These are phyloP conservation scores for Starmerella potacharoeniae DNA, from an alignment of 805 yeast genomes.

Conservation along the genomic window DNA sequence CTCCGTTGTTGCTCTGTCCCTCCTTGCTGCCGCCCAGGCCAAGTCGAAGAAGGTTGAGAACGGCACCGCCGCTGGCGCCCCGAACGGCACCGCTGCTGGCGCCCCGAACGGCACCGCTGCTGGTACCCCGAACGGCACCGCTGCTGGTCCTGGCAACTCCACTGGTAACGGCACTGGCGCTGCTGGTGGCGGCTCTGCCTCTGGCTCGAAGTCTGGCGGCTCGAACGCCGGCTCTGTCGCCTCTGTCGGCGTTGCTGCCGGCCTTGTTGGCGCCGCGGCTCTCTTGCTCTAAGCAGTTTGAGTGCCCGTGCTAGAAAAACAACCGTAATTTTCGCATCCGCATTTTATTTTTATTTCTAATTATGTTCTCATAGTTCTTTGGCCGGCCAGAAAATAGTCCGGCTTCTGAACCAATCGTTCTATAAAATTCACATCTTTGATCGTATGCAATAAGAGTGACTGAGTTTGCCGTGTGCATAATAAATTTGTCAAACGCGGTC, in stretches of 20 bases:
- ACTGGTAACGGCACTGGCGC: conserved; percentile 3
- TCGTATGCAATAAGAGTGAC: too few relatives aligned
- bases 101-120: conserved; percentile 2
- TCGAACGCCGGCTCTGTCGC: conserved; percentile 13
- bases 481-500: too few relatives aligned
- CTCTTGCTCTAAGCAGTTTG: conserved; percentile 16
- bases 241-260: conserved; percentile 19
- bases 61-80: conserved; percentile 3
- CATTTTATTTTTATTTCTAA: neutral
- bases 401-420: too few relatives aligned
- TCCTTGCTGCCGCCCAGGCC: conserved; percentile 18
- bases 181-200: conserved; percentile 23
- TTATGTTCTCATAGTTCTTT: neutral
- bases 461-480: too few relatives aligned
- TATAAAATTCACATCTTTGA: too few relatives aligned
- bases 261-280: conserved; percentile 19
- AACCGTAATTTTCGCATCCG: neutral
- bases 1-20: conserved; percentile 18
- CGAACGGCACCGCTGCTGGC: conserved; percentile 3
- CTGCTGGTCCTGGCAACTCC: conserved; percentile 1
- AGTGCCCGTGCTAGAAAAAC: neutral
- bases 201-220: conserved; percentile 2
- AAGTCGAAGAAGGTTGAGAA: conserved; percentile 2
- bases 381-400: too few relatives aligned
- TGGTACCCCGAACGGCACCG: conserved; percentile 1